Percentiles rank a stretch among this genome's conserved stretches.
Evolutionary conservation across 2,329 filamentous ascomycete genomes (phyloP).

Genomic region (Paraconiothyrium brasiliense): DNA sequence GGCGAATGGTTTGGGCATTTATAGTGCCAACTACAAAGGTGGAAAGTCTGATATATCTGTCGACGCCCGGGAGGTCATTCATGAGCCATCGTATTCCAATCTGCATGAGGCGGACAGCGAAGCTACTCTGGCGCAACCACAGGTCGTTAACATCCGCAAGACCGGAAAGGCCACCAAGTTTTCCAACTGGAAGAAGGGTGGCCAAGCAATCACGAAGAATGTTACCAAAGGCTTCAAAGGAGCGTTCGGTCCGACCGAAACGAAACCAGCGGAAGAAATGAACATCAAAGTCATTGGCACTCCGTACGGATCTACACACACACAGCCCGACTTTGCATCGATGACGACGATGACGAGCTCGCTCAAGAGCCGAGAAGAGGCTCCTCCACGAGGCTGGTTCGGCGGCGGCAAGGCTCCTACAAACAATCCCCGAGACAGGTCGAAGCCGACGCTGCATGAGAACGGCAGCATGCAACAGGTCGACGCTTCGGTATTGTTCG

Average conservation of each 20-base stretch:
- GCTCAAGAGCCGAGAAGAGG: conserved; percentile 40
- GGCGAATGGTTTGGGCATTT: conserved; percentile 71
- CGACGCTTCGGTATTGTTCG: conserved; percentile 72
- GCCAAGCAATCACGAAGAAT: conserved; percentile 91
- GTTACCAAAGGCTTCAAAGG: conserved; percentile 94
- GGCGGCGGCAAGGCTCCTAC: conserved; percentile 34
- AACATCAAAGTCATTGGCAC: conserved; percentile 62
- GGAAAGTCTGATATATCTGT: conserved; percentile 51
- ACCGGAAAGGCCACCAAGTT: conserved; percentile 90
- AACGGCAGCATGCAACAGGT: conserved; percentile 55
- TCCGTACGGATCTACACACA: conserved; percentile 49
- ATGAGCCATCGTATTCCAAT: conserved; percentile 53
- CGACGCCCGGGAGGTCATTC: conserved; percentile 51
- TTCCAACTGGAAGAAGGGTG: conserved; percentile 98
- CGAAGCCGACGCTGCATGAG: conserved; percentile 50
- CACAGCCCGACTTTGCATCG: conserved; percentile 43
- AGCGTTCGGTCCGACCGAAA: conserved; percentile 73
- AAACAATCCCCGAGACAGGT: conserved; percentile 32
- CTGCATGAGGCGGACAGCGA: conserved; percentile 71
- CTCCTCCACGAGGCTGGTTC: conserved; percentile 46
- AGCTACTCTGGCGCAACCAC: conserved; percentile 75
- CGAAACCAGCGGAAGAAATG: conserved; percentile 65
- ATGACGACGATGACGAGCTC: conserved; percentile 39
- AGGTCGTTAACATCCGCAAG: conserved; percentile 93
- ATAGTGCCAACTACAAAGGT: conserved; percentile 51